These are phyloP conservation scores for Kuraishia borneana DNA, from an alignment of 805 yeast genomes.

Conservation along the genomic window DNA sequence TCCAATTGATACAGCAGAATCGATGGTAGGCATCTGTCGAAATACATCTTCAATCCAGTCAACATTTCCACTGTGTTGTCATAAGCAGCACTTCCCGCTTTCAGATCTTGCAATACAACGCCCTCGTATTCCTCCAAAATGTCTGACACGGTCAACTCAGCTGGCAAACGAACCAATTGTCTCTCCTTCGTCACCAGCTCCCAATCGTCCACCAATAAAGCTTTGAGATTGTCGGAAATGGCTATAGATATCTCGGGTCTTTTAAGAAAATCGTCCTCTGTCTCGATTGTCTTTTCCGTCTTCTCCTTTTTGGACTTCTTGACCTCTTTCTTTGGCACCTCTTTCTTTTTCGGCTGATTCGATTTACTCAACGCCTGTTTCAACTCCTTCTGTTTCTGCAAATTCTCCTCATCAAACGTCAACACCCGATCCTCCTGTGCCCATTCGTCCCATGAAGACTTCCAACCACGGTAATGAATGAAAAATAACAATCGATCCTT, in stretches of 20 bases:
- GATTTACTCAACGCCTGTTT: constrained; percentile 31
- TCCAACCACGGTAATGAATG: constrained; percentile 95
- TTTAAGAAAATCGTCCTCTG: constrained; percentile 20
- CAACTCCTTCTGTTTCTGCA: constrained; percentile 50
- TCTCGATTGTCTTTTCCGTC: constrained; percentile 5
- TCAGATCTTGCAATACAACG: constrained; percentile 25
- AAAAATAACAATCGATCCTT: constrained; percentile 33
- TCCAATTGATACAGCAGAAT: constrained; percentile 67
- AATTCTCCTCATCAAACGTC: constrained; percentile 57
- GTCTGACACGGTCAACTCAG: constrained; percentile 36
- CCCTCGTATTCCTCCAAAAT: constrained; percentile 40
- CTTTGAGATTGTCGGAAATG: constrained; percentile 59
- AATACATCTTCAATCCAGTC: constrained; percentile 59
- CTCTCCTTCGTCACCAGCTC: constrained; percentile 77
- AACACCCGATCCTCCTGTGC: constrained; percentile 59
- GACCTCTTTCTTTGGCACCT: not conserved
- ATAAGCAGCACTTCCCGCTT: constrained; percentile 30
- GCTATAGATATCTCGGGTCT: constrained; percentile 40
- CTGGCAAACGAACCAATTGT: constrained; percentile 57
- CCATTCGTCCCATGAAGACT: constrained; percentile 96
- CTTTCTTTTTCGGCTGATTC: constrained; percentile 2
- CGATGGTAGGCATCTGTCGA: constrained; percentile 62
- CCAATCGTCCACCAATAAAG: constrained; percentile 85
- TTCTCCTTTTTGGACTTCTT: constrained; percentile 1
- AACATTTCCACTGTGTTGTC: constrained; percentile 59